phyloP scores from a whole-genome alignment of 2,329 filamentous ascomycete genomes.

The Diaporthe velutina region DNA sequence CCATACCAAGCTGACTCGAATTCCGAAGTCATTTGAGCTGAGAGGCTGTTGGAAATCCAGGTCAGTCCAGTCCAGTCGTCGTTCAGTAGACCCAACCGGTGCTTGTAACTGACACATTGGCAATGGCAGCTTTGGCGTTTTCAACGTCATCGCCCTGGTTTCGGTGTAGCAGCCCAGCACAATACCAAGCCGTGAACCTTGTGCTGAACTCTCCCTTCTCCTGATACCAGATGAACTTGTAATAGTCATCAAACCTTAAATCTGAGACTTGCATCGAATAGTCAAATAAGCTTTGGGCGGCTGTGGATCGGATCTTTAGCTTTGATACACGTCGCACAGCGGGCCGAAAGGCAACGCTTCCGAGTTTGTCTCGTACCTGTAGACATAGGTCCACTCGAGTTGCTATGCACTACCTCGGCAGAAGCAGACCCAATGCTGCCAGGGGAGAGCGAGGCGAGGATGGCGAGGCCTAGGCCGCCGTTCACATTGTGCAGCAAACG shows the following conservation, averaged over 20 bases:
- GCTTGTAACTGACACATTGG: constrained; percentile 48
- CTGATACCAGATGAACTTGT: constrained; percentile 56
- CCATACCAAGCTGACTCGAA: constrained; percentile 57
- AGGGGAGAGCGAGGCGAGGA: not conserved
- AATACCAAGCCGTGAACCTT: constrained; percentile 59
- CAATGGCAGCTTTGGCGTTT: constrained; percentile 52
- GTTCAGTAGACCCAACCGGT: too few species aligned
- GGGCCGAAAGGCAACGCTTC: not conserved
- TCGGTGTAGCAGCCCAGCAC: constrained; percentile 52
- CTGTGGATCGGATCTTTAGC: constrained; percentile 40
- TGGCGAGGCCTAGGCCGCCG: not conserved
- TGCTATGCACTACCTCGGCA: not conserved
- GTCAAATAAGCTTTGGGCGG: constrained; percentile 53
- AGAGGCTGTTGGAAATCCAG: not conserved
- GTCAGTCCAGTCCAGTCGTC: not conserved
- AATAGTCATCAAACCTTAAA: constrained; percentile 54
- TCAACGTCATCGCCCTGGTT: constrained; percentile 51
- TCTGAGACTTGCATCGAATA: constrained; percentile 56
- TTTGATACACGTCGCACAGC: too few species aligned
- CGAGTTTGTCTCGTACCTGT: constrained; percentile 12
- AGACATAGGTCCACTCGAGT: constrained; percentile 26
- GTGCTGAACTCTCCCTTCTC: constrained; percentile 57
- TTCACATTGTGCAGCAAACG: not conserved
- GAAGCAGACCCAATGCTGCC: not conserved
- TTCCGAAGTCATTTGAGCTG: constrained; percentile 51